Percentiles rank a stretch among this genome's conserved stretches.
These are phyloP conservation scores for Whalleya microplaca DNA, from an alignment of 2,329 filamentous ascomycete species.

Conservation along the genomic window DNA sequence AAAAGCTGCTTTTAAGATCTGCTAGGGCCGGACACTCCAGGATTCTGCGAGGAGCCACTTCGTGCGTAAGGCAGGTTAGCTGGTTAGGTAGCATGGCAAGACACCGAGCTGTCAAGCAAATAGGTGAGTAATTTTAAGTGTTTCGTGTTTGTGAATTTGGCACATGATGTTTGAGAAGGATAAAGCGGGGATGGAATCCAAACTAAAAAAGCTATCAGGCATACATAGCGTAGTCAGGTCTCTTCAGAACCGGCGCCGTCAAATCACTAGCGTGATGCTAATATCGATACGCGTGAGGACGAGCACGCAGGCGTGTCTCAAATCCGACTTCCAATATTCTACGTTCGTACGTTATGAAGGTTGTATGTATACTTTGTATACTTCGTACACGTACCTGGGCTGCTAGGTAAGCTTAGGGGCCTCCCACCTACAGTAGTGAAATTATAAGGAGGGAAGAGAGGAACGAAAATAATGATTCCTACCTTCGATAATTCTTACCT, in stretches of 20 bases:
- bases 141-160: conserved; percentile 3
- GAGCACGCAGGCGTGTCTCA: background rate
- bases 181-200: conserved; percentile 11
- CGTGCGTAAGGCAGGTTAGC: background rate
- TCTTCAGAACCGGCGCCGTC: background rate
- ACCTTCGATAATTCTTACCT: background rate
- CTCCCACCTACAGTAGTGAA: background rate
- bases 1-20: conserved; percentile 16
- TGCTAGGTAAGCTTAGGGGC: too few species aligned
- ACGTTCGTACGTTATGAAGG: too few species aligned
- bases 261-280: background rate
- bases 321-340: background rate
- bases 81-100: background rate
- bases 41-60: background rate
- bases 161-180: background rate
- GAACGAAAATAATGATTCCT: background rate
- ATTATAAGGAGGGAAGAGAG: background rate
- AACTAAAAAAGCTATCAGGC: conserved; percentile 1
- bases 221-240: background rate
- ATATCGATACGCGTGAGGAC: background rate
- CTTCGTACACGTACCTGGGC: too few species aligned
- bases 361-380: too few species aligned
- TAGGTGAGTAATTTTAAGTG: conserved; percentile 7
- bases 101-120: background rate
- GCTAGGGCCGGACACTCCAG: conserved; percentile 17